Evolutionary conservation across 169 alveolate species (phyloP), one percentile per base, ranked within the genome.

Genomic region (Eimeria necatrix): DNA sequence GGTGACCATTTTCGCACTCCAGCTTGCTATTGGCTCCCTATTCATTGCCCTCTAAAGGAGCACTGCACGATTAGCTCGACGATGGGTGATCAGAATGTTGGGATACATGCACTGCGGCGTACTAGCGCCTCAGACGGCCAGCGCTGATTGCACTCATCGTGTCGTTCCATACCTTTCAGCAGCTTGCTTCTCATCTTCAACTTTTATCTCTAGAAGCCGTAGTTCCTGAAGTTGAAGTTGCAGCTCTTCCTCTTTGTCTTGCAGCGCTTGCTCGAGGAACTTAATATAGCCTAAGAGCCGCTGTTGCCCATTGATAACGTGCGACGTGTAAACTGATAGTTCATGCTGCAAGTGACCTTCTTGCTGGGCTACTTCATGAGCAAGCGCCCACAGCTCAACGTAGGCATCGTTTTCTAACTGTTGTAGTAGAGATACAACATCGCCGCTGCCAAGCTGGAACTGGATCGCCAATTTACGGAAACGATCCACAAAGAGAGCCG

Each of bases 321-420:
- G 53, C 61, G 87, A 64, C 46, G 49, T 91, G 95, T 91, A 91
- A 20, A 91, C 91, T 2, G 95, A 76, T 32, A 91, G 51, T 22
- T 81, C 83, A 59, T 91, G 90, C 10, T 76, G 74, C 26, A 91
- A 91, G 56, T 60, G 95, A 12, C 81, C 90, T 53, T 91, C 95
- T 84, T 91, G 95, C 59, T 91, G 95, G 60, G 80, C 76, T 73
- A 91, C 95, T 60, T 91, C 95, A 53, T 74, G 87, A 16, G 81
- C 59, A n/a, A 74, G 95, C n/a, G 91, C 59, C 46, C 91, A 59
- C 26, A 91, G 24, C 48, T 91, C 80, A 4, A n/a, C 59, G 73
- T 71, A 91, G 59, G 59, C 64, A 20, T 91, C 76, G 74, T 60
- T 78, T 51, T 76, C 95, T 3, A 76, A n/a, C 71, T 91, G 90